Conservation (phyloP, 129 eudicot genomes). For the Oenanthe sinensis region DNA sequence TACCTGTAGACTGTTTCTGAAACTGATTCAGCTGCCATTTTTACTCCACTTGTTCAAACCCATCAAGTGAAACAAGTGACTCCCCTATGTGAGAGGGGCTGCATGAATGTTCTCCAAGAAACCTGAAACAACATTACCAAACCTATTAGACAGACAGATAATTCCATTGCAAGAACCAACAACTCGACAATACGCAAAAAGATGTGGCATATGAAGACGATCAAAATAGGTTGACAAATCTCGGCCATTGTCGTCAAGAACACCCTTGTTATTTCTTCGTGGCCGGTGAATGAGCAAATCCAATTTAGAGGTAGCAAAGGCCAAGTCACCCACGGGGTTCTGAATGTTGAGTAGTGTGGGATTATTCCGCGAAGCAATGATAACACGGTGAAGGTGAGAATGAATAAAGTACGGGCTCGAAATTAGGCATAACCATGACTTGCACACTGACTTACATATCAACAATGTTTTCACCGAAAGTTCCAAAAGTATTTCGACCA, state of each 20-base stretch:
- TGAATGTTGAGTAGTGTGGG: background rate
- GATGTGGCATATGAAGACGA: background rate
- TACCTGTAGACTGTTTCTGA: background rate
- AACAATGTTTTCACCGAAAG: background rate
- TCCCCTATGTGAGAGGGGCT: background rate
- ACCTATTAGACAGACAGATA: background rate
- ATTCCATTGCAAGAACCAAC: background rate
- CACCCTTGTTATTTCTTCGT: background rate
- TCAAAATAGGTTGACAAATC: background rate
- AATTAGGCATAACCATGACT: background rate
- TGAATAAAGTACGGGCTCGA: background rate
- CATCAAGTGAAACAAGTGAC: background rate
- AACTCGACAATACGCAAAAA: background rate
- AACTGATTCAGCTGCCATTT: background rate
- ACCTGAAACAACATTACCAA: background rate
- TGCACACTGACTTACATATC: background rate
- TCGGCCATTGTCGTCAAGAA: background rate
- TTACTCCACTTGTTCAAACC: constrained; percentile 6
- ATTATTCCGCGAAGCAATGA: background rate
- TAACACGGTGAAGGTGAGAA: background rate
- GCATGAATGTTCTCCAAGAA: background rate
- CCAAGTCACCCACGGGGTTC: background rate
- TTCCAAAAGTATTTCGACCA: background rate
- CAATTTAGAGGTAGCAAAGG: background rate
- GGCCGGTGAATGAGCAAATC: background rate